A percentile compares a stretch with the other conserved stretches of the same genome.
phyloP scores from a whole-genome alignment of 2,329 filamentous ascomycete species.

The Furcasterigmium furcatum region DNA sequence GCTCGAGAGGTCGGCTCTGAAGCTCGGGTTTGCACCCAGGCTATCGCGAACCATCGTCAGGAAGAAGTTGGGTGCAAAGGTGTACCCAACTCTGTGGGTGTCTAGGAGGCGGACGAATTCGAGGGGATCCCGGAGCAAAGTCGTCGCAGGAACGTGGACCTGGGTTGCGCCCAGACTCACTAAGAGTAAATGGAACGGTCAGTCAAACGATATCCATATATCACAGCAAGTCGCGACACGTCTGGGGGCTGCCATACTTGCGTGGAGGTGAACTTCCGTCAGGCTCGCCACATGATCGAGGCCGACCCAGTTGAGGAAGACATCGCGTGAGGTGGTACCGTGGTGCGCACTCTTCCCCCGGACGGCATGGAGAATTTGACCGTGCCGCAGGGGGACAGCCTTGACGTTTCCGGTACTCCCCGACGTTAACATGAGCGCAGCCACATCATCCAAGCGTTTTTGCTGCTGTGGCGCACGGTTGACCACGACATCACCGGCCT shows the following conservation, averaged over 20 bases:
- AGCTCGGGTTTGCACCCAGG: neutral
- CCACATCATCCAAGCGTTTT: slow-evolving; percentile 12
- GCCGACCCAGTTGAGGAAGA: slow-evolving; percentile 45
- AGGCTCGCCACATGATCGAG: slow-evolving; percentile 53
- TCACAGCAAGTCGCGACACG: too few relatives aligned
- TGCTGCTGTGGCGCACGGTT: neutral
- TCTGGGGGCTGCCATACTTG: slow-evolving; percentile 16
- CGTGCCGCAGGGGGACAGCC: slow-evolving; percentile 40
- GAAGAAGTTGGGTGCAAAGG: slow-evolving; percentile 40
- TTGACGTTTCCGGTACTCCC: slow-evolving; percentile 49
- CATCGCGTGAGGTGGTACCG: slow-evolving; percentile 19
- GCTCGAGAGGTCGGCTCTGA: slow-evolving; percentile 15
- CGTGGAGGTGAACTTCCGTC: slow-evolving; percentile 47
- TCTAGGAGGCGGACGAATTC: slow-evolving; percentile 34
- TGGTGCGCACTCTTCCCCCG: slow-evolving; percentile 29
- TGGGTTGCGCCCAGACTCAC: slow-evolving; percentile 36
- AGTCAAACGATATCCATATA: neutral
- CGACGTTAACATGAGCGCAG: slow-evolving; percentile 48
- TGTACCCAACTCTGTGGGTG: slow-evolving; percentile 34
- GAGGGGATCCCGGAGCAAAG: slow-evolving; percentile 34
- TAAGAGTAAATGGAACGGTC: neutral
- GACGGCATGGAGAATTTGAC: slow-evolving; percentile 37
- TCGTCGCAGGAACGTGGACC: slow-evolving; percentile 37
- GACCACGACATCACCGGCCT: too few relatives aligned
- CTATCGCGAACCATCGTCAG: slow-evolving; percentile 18